Base-by-base conservation (phyloP, 495 filamentous ascomycete genomes). In the Penicillium silybi region DNA sequence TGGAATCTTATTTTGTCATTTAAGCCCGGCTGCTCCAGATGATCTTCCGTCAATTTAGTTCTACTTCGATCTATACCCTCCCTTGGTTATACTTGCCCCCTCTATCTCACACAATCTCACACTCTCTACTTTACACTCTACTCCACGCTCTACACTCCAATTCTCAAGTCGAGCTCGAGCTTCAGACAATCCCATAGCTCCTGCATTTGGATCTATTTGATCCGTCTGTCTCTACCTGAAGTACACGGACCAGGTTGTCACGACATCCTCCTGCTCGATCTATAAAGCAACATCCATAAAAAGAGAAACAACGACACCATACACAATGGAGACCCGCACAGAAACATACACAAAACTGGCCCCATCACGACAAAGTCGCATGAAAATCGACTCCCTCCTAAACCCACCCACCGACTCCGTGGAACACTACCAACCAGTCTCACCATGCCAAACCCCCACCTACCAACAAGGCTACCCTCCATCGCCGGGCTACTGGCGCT, bases 351-450 rank as follows among this genome's bases (percentile, higher is more conserved):
- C 53, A 41, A 55, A 55, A 20, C 56, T 59, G 42, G 56, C 57
- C 17, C 52, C 65, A 27, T 46, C 56, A 38, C 65, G 66, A 8
- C 65, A 65, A 58, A 68, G 66, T 48, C 62, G 61, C 41, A 74
- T 74, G 68, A 70, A 68, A 32, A 74, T 74, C 48, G 69, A 72
- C 49, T 59, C 68, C 8, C 51, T 74, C 16, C 52, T 74, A 7
- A 74, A 74, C 32, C 69, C 66, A 6, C 51, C 64, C 10, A 53
- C 45, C 19, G 61, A 64, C 16, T 18, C 50, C 4, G 52, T 52
- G 13, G 52, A 46, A 25, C 43, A 61, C 32, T 48, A 26, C n/a
- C 23, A 56, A 20, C 49, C 50, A 11, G 51, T 44, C 16, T 62
- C 64, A 2, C 67, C 64, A 35, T 65, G 29, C 29, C 9, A 32